Percentiles rank a stretch among this genome's conserved stretches.
Conservation (phyloP, 768 basidiomycete species). For the Tricholoma bakamatsutake region DNA sequence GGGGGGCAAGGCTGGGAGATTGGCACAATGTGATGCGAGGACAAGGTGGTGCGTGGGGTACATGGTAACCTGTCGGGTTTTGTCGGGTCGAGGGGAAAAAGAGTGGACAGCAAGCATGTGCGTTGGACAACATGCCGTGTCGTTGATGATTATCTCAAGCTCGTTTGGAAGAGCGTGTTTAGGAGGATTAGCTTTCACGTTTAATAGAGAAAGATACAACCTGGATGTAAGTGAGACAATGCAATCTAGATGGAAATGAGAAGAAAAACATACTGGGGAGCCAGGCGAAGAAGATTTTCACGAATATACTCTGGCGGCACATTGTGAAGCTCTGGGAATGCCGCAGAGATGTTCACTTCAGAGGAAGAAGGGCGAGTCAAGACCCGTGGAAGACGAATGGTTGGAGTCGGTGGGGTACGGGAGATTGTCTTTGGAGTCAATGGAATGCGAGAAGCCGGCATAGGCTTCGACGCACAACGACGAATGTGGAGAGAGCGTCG, state of each 20-base stretch:
- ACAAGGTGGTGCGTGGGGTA: conserved; percentile 39
- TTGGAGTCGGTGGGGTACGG: background rate
- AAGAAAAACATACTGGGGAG: background rate
- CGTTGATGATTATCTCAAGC: conserved; percentile 20
- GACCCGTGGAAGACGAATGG: background rate
- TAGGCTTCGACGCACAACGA: background rate
- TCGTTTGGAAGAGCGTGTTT: conserved; percentile 13
- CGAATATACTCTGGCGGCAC: background rate
- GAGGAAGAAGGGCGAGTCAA: background rate
- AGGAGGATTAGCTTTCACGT: conserved; percentile 9
- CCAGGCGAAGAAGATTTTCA: background rate
- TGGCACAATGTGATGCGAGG: conserved; percentile 33
- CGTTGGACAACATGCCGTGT: conserved; percentile 20
- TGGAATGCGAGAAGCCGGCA: background rate
- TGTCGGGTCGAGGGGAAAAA: background rate
- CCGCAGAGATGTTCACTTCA: background rate
- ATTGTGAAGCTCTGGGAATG: background rate
- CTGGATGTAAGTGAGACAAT: background rate
- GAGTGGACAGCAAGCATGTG: conserved; percentile 30
- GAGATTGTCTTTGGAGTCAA: background rate
- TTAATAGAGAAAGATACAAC: conserved; percentile 2
- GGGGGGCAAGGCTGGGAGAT: conserved; percentile 27
- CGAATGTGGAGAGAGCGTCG: background rate
- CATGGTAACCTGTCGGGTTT: background rate
- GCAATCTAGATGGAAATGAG: background rate